Conservation (phyloP, 129 eudicot genomes). For the Tagetes patula region DNA sequence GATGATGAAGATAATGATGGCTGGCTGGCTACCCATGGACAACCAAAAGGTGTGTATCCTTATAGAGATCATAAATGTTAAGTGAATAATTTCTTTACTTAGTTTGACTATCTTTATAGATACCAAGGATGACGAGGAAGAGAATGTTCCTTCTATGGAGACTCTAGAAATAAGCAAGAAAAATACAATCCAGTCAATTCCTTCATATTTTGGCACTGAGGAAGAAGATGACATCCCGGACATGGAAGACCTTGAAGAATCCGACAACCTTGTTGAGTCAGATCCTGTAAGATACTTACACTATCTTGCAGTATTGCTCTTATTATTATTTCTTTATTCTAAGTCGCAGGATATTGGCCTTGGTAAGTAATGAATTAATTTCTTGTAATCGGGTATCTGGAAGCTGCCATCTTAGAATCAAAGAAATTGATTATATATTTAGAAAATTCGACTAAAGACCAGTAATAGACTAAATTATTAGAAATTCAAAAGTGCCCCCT, state of each 20-base stretch:
- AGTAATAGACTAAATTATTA: background rate
- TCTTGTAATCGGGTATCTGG: background rate
- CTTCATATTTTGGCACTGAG: constrained; percentile 82
- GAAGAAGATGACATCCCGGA: constrained; percentile 93
- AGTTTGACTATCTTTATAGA: constrained; percentile 44
- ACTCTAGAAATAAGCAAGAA: constrained; percentile 77
- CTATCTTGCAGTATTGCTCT: background rate
- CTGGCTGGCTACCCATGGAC: constrained; percentile 98
- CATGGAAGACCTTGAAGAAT: constrained; percentile 81
- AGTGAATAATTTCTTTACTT: background rate
- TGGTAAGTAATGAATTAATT: background rate
- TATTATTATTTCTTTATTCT: too few relatives aligned
- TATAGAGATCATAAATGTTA: constrained; percentile 3
- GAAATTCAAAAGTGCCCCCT: background rate
- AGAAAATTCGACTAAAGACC: background rate
- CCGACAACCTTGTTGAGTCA: constrained; percentile 76
- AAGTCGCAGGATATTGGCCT: too few relatives aligned
- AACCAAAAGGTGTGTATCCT: constrained; percentile 66
- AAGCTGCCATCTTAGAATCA: background rate
- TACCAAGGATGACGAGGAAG: constrained; percentile 61
- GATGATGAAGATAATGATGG: constrained; percentile 91
- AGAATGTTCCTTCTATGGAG: constrained; percentile 84
- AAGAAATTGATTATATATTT: background rate
- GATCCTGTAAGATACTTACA: constrained; percentile 66
- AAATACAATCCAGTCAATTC: constrained; percentile 59